Evolutionary conservation across 345 rosid genomes (phyloP).

Genomic region (Raphanus sativus): DNA sequence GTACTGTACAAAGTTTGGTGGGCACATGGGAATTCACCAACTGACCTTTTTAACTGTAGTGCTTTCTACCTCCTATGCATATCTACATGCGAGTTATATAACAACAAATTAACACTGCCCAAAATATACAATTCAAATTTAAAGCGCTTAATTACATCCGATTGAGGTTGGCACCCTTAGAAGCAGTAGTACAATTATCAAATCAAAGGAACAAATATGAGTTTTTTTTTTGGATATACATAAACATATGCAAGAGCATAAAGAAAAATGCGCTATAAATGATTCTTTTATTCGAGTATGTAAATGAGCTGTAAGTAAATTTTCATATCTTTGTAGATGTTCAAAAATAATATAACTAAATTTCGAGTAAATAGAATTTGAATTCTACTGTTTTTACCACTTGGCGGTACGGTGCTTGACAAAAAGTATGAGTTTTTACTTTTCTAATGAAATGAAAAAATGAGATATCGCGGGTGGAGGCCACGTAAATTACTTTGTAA

Average conservation of each 20-base stretch:
- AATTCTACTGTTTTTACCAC: too few relatives aligned
- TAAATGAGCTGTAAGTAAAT: too few relatives aligned
- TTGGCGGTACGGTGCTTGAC: too few relatives aligned
- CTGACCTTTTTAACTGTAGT: background rate
- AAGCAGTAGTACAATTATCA: constrained; percentile 2
- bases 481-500: constrained; percentile 21
- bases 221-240: background rate
- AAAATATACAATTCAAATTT: background rate
- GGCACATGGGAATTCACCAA: constrained; percentile 1
- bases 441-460: background rate
- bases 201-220: background rate
- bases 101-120: background rate
- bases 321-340: too few relatives aligned
- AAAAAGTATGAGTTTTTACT: background rate
- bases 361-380: too few relatives aligned
- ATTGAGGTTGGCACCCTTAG: background rate
- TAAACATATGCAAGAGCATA: too few relatives aligned
- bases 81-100: background rate
- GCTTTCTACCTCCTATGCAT: constrained; percentile 9
- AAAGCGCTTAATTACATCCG: background rate
- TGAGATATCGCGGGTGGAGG: background rate
- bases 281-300: too few relatives aligned
- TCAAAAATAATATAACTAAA: too few relatives aligned
- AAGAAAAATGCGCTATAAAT: too few relatives aligned
- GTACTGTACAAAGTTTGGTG: background rate